Evolutionary conservation across 306 rosid species (phyloP), one percentile per base, ranked within the genome.

Genomic region (Vicia sativa): DNA sequence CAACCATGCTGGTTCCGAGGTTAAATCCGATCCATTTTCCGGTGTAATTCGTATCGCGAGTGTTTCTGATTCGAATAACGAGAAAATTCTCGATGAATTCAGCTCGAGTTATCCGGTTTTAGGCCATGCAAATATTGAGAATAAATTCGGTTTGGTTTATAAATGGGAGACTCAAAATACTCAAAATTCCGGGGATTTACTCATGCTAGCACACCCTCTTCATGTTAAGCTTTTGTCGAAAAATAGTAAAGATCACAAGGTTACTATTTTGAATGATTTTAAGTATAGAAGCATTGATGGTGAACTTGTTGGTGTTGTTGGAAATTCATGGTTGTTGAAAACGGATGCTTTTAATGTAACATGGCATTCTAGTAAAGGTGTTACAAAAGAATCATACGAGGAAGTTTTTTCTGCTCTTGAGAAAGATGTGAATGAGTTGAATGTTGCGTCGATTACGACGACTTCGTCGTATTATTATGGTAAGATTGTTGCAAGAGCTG

Each of bases 281-380:
- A 92, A 82, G 84, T 87, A 79, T 43, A 86, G 31, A 49, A 87
- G 98, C 44, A 65, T 92, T 29, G 98, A 92, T 76, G 98, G 98
- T 15, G 91, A 89, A 5, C 96, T 92, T 56, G 92, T 92, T 65
- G 98, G 98, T 23, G 84, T 92, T 67, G 91, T 89, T 56, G 98
- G 98, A 4, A 78, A 80, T 69, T 82, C 95, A 31, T 92, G 96
- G 98, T 49, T 35, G 2, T 64, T 92, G 73, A 77, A 84, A 68
- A 62, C 82, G 2, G 80, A 86, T 41, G 62, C 86, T 48, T 70
- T 89, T 74, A 76, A 87, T 11, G 83, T 89, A 11, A 84, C 85
- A 18, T 92, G 98, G 98, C 79, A 89, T 84, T 89, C 96, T 3
- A 72, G 26, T 9, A 75, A 54, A 68, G 95, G 96, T 55, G 23